These are phyloP conservation scores for Solanum sparsipilum DNA, from an alignment of 257 asterid genomes.

Conservation along the genomic window DNA sequence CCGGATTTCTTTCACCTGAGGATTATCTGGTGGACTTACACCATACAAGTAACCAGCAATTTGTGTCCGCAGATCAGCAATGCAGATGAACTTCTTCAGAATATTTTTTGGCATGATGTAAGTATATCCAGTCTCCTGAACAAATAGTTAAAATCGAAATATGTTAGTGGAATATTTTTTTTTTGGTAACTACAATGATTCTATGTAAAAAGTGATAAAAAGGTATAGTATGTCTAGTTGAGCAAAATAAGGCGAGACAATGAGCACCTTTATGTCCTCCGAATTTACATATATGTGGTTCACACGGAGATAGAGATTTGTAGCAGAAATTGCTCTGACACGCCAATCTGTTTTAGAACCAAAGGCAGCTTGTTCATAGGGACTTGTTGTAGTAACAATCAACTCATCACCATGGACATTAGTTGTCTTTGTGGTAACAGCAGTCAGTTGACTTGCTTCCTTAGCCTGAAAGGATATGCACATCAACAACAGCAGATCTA, in stretches of 20 bases:
- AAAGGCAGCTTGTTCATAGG: constrained; percentile 81
- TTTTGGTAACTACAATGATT: neutral
- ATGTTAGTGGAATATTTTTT: neutral
- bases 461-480: constrained; percentile 42
- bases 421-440: constrained; percentile 90
- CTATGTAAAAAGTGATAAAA: neutral
- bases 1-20: constrained; percentile 98
- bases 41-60: constrained; percentile 92
- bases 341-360: constrained; percentile 99
- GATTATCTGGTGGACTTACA: constrained; percentile 95
- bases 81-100: constrained; percentile 91
- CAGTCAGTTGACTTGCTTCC: constrained; percentile 93
- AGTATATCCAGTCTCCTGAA: constrained; percentile 97
- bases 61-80: constrained; percentile 95
- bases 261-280: constrained; percentile 83
- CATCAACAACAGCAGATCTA: neutral
- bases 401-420: constrained; percentile 93
- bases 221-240: neutral
- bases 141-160: neutral
- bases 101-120: constrained; percentile 97
- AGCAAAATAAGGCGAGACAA: neutral
- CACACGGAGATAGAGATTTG: constrained; percentile 93
- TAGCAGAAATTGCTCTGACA: constrained; percentile 95
- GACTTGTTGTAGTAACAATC: constrained; percentile 92
- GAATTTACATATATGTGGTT: constrained; percentile 97